A percentile compares a stretch with the other conserved stretches of the same genome.
These are phyloP conservation scores for Capsella bursapastoris DNA, from an alignment of 345 rosid species.

Conservation along the genomic window DNA sequence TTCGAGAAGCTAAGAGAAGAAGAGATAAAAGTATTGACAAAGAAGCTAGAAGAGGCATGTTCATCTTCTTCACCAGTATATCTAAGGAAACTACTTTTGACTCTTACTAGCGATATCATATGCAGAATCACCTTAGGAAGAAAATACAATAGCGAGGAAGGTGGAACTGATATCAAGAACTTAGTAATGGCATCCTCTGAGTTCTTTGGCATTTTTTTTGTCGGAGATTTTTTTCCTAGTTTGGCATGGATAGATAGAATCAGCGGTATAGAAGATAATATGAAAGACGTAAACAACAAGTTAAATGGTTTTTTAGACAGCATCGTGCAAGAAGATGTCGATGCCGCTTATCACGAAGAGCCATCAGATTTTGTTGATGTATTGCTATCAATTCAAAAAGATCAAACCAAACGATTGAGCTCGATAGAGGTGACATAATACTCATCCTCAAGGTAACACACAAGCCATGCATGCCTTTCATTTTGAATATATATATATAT, in stretches of 20 bases:
- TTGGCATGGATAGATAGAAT: slow-evolving; percentile 49
- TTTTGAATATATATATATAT: too few relatives aligned
- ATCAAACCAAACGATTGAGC: slow-evolving; percentile 19
- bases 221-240: slow-evolving; percentile 59
- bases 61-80: slow-evolving; percentile 37
- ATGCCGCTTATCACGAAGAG: background rate
- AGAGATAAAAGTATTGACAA: slow-evolving; percentile 43
- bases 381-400: slow-evolving; percentile 34
- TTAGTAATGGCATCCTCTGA: slow-evolving; percentile 17
- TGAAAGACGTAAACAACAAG: slow-evolving; percentile 15
- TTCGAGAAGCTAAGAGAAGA: slow-evolving; percentile 49
- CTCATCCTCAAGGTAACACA: slow-evolving; percentile 45
- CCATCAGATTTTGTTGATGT: slow-evolving; percentile 7
- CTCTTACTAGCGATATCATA: slow-evolving; percentile 45
- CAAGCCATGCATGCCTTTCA: background rate
- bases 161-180: slow-evolving; percentile 40
- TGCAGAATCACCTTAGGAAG: slow-evolving; percentile 54
- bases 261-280: slow-evolving; percentile 26
- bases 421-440: slow-evolving; percentile 41
- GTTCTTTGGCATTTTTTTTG: slow-evolving; percentile 31
- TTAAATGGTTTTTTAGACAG: slow-evolving; percentile 28
- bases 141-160: slow-evolving; percentile 22
- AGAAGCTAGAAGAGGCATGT: slow-evolving; percentile 33
- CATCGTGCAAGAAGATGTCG: slow-evolving; percentile 25
- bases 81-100: slow-evolving; percentile 44